A percentile compares a stretch with the other conserved stretches of the same genome.
Conservation (phyloP, 2,329 filamentous ascomycete genomes). For the Parascedosporium putredinis region DNA sequence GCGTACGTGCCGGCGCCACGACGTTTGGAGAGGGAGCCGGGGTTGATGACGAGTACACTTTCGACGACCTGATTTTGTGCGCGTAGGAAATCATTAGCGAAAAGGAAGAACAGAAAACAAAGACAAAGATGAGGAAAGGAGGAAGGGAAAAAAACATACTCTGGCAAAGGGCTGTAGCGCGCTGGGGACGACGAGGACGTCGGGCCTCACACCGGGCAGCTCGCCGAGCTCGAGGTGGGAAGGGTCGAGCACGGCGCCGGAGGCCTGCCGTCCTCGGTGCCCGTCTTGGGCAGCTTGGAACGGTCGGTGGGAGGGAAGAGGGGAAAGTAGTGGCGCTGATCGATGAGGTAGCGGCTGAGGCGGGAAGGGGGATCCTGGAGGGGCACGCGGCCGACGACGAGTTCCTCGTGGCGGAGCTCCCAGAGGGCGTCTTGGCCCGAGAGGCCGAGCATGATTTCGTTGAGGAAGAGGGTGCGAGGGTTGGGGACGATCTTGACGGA, state of each 20-base stretch:
- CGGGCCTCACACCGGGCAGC: slow-evolving; percentile 76
- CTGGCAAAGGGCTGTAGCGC: slow-evolving; percentile 78
- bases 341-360: slow-evolving; percentile 67
- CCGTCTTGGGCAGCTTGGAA: slow-evolving; percentile 53
- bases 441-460: slow-evolving; percentile 75
- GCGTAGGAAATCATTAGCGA: background rate
- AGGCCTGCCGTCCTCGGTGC: slow-evolving; percentile 49
- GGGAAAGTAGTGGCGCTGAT: slow-evolving; percentile 86
- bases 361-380: slow-evolving; percentile 33
- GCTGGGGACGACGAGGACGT: slow-evolving; percentile 76
- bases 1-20: slow-evolving; percentile 79
- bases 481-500: slow-evolving; percentile 72
- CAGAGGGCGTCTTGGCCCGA: slow-evolving; percentile 76
- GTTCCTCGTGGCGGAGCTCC: slow-evolving; percentile 68
- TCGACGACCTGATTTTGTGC: slow-evolving; percentile 61
- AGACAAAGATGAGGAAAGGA: slow-evolving; percentile 1
- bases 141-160: slow-evolving; percentile 38
- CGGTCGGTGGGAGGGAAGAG: slow-evolving; percentile 73
- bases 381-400: slow-evolving; percentile 38
- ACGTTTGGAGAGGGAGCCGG: slow-evolving; percentile 76
- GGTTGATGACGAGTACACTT: slow-evolving; percentile 82
- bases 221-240: slow-evolving; percentile 82
- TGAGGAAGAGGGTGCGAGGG: slow-evolving; percentile 79
- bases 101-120: background rate
- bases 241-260: slow-evolving; percentile 71